Evolutionary conservation across 2,329 filamentous ascomycete genomes (phyloP).

Genomic region (Anisogramma anomala): DNA sequence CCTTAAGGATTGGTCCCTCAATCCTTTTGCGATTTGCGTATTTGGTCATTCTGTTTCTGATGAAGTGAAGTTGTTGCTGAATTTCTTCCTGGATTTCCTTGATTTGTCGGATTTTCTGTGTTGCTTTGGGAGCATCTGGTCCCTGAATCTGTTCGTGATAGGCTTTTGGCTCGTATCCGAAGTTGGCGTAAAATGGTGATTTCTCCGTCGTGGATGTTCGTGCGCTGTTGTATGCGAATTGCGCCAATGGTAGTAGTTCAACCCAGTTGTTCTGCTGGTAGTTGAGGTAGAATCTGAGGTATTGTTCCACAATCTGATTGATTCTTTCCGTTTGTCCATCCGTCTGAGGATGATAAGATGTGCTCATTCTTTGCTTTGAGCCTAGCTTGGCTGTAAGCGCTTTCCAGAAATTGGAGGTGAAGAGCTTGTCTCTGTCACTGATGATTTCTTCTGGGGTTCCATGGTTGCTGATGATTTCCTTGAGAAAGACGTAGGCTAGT

Average conservation of each 20-base stretch:
- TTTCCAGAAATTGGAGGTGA: constrained; percentile 13
- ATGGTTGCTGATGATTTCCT: background rate
- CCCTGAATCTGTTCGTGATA: background rate
- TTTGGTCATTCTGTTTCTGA: background rate
- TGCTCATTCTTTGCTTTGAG: background rate
- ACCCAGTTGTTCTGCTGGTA: constrained; percentile 16
- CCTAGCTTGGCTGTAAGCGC: constrained; percentile 1
- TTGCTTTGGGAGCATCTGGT: background rate
- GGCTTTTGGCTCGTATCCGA: constrained; percentile 7
- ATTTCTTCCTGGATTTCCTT: background rate
- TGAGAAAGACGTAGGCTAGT: background rate
- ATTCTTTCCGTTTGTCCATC: constrained; percentile 11
- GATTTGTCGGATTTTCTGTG: background rate
- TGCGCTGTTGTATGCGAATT: constrained; percentile 16
- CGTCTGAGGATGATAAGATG: background rate
- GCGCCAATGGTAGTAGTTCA: constrained; percentile 6
- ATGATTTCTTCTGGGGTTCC: constrained; percentile 6
- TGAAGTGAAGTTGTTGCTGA: background rate
- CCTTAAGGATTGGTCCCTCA: background rate
- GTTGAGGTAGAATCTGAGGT: constrained; percentile 11
- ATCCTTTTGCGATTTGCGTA: background rate
- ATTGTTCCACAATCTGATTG: background rate
- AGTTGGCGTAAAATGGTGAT: constrained; percentile 14
- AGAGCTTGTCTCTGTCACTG: constrained; percentile 12
- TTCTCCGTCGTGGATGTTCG: constrained; percentile 10